Evolutionary conservation across 2,329 filamentous ascomycete species (phyloP).

Genomic region (Phyllosticta paracitricarpa): DNA sequence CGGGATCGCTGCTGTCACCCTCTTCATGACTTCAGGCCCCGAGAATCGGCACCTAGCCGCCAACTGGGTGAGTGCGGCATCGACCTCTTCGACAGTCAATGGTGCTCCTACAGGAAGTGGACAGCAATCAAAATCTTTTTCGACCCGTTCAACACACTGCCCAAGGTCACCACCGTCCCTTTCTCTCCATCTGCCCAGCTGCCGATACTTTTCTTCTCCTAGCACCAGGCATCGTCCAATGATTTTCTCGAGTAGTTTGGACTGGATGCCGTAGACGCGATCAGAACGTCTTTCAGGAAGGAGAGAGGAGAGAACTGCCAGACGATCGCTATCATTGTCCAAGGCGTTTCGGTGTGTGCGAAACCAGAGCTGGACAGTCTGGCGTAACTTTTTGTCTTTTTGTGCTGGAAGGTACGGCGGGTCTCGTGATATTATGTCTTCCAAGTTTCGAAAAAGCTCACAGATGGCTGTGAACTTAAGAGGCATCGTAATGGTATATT

Average conservation of each 20-base stretch:
- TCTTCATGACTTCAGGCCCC: constrained; percentile 38
- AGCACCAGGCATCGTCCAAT: constrained; percentile 58
- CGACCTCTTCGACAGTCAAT: constrained; percentile 64
- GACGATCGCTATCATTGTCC: constrained; percentile 45
- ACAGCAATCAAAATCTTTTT: constrained; percentile 46
- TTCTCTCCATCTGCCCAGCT: constrained; percentile 53
- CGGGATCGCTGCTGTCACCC: constrained; percentile 16
- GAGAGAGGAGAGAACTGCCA: constrained; percentile 63
- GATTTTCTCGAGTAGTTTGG: constrained; percentile 52
- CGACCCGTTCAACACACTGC: constrained; percentile 57
- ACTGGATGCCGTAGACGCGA: constrained; percentile 64
- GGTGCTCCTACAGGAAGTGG: constrained; percentile 24
- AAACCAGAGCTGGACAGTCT: constrained; percentile 60
- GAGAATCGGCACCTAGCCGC: constrained; percentile 64
- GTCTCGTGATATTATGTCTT: constrained; percentile 37
- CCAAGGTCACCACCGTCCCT: constrained; percentile 58
- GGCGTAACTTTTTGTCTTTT: constrained; percentile 19
- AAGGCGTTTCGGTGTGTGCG: constrained; percentile 48
- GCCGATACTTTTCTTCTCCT: constrained; percentile 48
- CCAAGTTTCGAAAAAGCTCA: constrained; percentile 60
- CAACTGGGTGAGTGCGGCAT: constrained; percentile 52
- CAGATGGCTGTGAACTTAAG: constrained; percentile 63
- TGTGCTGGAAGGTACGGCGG: constrained; percentile 27
- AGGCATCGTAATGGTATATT: constrained; percentile 39
- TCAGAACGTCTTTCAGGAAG: constrained; percentile 69